Percentiles rank a stretch among this genome's conserved stretches.
Conservation (phyloP, 1,139 yeast species). For the Lodderomyces theae region DNA sequence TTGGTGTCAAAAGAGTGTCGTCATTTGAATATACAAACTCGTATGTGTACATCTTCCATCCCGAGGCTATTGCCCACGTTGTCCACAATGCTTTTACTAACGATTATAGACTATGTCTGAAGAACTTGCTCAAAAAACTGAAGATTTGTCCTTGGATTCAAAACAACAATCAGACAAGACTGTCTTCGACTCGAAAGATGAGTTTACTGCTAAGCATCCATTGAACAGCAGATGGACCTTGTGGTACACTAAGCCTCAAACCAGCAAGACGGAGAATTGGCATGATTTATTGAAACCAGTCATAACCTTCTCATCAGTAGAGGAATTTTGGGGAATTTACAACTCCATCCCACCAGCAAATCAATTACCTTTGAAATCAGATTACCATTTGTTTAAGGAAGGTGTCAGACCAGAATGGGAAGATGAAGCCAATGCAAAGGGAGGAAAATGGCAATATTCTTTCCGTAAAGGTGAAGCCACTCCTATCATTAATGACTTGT, state of each 20-base stretch:
- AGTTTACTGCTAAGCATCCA: constrained; percentile 84
- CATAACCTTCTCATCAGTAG: constrained; percentile 87
- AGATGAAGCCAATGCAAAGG: constrained; percentile 79
- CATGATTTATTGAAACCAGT: constrained; percentile 90
- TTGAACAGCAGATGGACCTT: constrained; percentile 91
- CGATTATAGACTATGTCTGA: constrained; percentile 36
- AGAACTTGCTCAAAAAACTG: constrained; percentile 54
- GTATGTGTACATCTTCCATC: background rate
- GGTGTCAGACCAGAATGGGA: constrained; percentile 99
- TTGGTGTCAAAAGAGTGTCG: background rate
- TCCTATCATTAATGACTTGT: constrained; percentile 76
- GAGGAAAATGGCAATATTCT: constrained; percentile 87
- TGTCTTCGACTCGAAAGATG: constrained; percentile 65
- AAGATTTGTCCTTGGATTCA: constrained; percentile 50
- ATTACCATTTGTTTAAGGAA: constrained; percentile 92
- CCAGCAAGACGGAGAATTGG: constrained; percentile 82
- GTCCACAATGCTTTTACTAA: background rate
- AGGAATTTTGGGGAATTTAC: constrained; percentile 98
- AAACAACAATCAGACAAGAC: constrained; percentile 44
- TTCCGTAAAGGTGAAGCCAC: constrained; percentile 66
- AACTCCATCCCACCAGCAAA: constrained; percentile 91
- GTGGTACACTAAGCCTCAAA: constrained; percentile 96
- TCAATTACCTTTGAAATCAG: constrained; percentile 88
- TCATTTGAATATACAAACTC: constrained; percentile 1
- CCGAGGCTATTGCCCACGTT: too few species aligned